These are phyloP conservation scores for Umbelopsis isabellina DNA, from an alignment of 192 early-diverging fungal genomes.

Conservation along the genomic window DNA sequence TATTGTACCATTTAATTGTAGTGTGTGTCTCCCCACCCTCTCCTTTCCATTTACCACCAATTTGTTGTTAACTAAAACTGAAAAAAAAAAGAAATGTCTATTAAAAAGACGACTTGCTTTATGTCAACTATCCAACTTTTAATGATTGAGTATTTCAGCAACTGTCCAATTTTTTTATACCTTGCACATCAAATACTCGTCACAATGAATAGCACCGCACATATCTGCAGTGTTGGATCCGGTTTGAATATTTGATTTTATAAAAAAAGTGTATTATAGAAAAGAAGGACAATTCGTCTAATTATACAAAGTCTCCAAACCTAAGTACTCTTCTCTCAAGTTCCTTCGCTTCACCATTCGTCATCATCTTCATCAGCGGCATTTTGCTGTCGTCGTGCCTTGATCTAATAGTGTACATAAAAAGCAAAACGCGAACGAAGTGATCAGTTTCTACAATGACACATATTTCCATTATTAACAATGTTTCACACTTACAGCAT, in stretches of 20 bases:
- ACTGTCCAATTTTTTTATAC: too few species aligned
- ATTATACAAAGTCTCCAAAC: conserved; percentile 4
- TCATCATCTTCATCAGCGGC: conserved; percentile 32
- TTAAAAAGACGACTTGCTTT: not conserved
- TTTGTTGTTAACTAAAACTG: not conserved
- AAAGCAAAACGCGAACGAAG: not conserved
- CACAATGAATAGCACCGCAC: too few species aligned
- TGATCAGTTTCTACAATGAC: not conserved
- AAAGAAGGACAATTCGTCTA: conserved; percentile 5
- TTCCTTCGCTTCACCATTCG: conserved; percentile 23
- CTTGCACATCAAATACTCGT: too few species aligned
- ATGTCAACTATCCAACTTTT: too few species aligned
- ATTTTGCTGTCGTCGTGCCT: conserved; percentile 21
- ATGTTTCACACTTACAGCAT: conserved; percentile 39
- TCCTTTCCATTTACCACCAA: not conserved
- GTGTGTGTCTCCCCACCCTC: not conserved
- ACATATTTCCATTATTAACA: not conserved
- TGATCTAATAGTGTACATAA: conserved; percentile 10
- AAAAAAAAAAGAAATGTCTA: not conserved
- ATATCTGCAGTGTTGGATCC: too few species aligned
- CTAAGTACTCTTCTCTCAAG: not conserved
- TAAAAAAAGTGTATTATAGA: not conserved
- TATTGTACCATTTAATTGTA: conserved; percentile 21
- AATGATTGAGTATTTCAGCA: too few species aligned
- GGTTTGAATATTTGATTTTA: not conserved